phyloP scores from a whole-genome alignment of 2,329 filamentous ascomycete genomes.

The Fusarium xyrophilum region DNA sequence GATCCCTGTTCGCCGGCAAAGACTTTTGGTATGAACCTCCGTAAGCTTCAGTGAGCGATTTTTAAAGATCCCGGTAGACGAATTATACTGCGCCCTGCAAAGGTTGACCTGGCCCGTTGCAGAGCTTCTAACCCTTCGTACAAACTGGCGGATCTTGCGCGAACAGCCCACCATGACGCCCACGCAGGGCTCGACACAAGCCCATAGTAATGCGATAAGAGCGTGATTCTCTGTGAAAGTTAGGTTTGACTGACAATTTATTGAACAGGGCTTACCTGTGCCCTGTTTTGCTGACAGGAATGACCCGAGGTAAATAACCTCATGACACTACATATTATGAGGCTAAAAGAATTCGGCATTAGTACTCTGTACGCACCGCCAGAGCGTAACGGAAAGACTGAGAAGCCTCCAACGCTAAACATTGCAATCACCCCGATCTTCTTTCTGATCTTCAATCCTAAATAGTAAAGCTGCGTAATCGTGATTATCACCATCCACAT shows the following conservation, averaged over 20 bases:
- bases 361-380: too few species aligned
- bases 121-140: fast-evolving
- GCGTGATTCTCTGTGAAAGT: not conserved
- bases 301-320: too few species aligned
- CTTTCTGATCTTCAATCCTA: too few species aligned
- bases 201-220: not conserved
- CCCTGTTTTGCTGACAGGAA: not conserved
- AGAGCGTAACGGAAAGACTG: too few species aligned
- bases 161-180: not conserved
- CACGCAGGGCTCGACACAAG: not conserved
- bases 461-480: too few species aligned
- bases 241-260: not conserved
- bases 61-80: not conserved
- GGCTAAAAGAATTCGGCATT: too few species aligned
- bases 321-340: too few species aligned
- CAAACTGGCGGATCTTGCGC: not conserved
- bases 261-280: not conserved
- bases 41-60: not conserved
- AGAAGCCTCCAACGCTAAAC: too few species aligned
- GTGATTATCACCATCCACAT: too few species aligned
- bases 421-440: too few species aligned
- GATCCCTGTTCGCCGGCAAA: too few species aligned
- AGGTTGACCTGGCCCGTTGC: fast-evolving
- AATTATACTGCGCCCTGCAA: not conserved
- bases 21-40: too few species aligned